These are phyloP conservation scores for Vitis amurensis DNA, from an alignment of 164 flowering plant genomes.

Conservation along the genomic window DNA sequence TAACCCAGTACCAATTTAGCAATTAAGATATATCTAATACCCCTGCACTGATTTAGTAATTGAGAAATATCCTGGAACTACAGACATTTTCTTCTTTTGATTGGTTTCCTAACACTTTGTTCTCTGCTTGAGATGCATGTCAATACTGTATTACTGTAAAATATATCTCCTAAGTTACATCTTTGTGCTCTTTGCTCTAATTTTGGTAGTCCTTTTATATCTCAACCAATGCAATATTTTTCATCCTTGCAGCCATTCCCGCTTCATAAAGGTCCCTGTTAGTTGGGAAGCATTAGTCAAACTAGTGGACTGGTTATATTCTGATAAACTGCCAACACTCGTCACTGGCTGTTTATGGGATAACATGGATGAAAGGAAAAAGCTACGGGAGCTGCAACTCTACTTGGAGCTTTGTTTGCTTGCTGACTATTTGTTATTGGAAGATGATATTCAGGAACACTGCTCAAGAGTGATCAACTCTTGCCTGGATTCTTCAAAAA, in stretches of 20 bases:
- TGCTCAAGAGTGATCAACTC: slow-evolving; percentile 47
- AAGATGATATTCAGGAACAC: slow-evolving; percentile 46
- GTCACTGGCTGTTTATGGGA: slow-evolving; percentile 69
- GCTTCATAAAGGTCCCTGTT: slow-evolving; percentile 51
- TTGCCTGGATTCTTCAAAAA: slow-evolving; percentile 40
- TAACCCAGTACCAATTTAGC: too few relatives aligned
- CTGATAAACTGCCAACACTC: slow-evolving; percentile 53
- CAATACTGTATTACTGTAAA: too few relatives aligned
- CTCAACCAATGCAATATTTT: too few relatives aligned
- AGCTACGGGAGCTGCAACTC: slow-evolving; percentile 42
- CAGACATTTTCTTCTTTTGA: too few relatives aligned
- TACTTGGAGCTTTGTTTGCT: slow-evolving; percentile 82
- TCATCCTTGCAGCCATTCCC: slow-evolving; percentile 46
- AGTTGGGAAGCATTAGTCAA: slow-evolving; percentile 70
- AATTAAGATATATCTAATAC: too few relatives aligned
- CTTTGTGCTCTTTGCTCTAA: slow-evolving; percentile 4
- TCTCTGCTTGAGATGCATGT: too few relatives aligned
- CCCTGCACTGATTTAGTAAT: too few relatives aligned
- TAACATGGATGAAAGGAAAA: slow-evolving; percentile 47
- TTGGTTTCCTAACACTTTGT: too few relatives aligned
- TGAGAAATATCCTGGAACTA: too few relatives aligned
- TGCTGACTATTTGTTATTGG: slow-evolving; percentile 71
- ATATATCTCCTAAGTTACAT: too few relatives aligned
- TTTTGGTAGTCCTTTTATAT: not conserved
- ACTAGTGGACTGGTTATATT: slow-evolving; percentile 70